phyloP scores from a whole-genome alignment of 2,329 filamentous ascomycete genomes.

The Trichoderma sp. region DNA sequence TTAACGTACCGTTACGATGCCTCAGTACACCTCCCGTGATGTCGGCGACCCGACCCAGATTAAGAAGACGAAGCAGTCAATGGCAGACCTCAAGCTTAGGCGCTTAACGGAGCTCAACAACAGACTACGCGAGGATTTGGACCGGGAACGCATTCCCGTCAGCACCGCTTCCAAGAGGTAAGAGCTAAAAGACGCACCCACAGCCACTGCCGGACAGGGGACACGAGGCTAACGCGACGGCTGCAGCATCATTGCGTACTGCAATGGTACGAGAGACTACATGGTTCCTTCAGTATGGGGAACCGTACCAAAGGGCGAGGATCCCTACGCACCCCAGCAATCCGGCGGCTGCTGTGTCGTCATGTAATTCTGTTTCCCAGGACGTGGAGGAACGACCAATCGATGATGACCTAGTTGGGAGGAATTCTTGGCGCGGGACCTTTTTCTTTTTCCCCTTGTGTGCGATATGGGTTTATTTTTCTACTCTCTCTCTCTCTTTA shows the following conservation, averaged over 20 bases:
- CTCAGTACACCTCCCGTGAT: conserved; percentile 67
- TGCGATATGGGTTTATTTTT: conserved; percentile 28
- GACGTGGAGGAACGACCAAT: conserved; percentile 23
- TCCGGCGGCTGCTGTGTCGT: conserved; percentile 90
- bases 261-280: conserved; percentile 96
- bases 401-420: conserved; percentile 31
- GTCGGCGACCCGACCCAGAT: conserved; percentile 68
- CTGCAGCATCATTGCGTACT: conserved; percentile 91
- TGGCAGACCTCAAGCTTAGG: conserved; percentile 97
- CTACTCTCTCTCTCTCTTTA: conserved; percentile 7
- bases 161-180: conserved; percentile 89
- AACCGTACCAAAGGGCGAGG: conserved; percentile 88
- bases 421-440: conserved; percentile 8
- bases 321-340: conserved; percentile 97
- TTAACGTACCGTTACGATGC: conserved; percentile 49
- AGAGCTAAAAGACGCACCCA: conserved; percentile 33
- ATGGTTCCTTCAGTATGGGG: conserved; percentile 99
- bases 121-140: conserved; percentile 91
- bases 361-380: conserved; percentile 63
- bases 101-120: conserved; percentile 96
- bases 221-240: conserved; percentile 6
- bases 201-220: background rate
- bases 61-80: conserved; percentile 97
- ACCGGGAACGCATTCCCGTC: conserved; percentile 92
- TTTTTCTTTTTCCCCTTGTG: conserved; percentile 28